Conservation (phyloP, 1,284 basidiomycete genomes). For the Moesziomyces antarcticus region DNA sequence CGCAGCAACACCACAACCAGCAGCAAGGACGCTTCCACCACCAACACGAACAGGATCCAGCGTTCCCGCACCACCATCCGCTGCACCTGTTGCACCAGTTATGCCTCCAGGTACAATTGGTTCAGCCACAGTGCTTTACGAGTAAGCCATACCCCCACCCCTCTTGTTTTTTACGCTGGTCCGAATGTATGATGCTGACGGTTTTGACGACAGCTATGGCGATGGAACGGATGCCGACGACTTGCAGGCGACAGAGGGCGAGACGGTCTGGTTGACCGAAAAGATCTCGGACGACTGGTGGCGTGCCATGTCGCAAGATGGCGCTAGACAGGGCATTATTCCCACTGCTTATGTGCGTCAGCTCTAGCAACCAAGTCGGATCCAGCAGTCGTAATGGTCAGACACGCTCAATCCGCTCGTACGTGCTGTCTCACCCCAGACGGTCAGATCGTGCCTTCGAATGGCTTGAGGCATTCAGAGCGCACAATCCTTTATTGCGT, state of each 20-base stretch:
- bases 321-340: slow-evolving; percentile 49
- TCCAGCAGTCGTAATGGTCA: too few relatives aligned
- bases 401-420: too few relatives aligned
- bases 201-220: slow-evolving; percentile 22
- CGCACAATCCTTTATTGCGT: too few relatives aligned
- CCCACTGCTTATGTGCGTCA: slow-evolving; percentile 49
- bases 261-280: slow-evolving; percentile 49
- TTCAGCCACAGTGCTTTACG: slow-evolving; percentile 27
- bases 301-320: slow-evolving; percentile 23
- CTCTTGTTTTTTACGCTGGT: too few relatives aligned
- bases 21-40: slow-evolving; percentile 15
- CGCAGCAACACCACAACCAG: not conserved
- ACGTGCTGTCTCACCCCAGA: too few relatives aligned
- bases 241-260: slow-evolving; percentile 41
- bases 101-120: slow-evolving; percentile 22
- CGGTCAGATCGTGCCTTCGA: too few relatives aligned
- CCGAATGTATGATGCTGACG: too few relatives aligned
- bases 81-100: not conserved
- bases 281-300: slow-evolving; percentile 61
- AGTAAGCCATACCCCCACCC: too few relatives aligned
- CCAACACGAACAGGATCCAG: slow-evolving; percentile 19
- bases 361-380: slow-evolving; percentile 7
- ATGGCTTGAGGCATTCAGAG: too few relatives aligned
- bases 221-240: slow-evolving; percentile 56
- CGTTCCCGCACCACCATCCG: slow-evolving; percentile 1